A percentile compares a stretch with the other conserved stretches of the same genome.
Conservation (phyloP, 2,329 filamentous ascomycete species). For the Sclerotinia spermophila region DNA sequence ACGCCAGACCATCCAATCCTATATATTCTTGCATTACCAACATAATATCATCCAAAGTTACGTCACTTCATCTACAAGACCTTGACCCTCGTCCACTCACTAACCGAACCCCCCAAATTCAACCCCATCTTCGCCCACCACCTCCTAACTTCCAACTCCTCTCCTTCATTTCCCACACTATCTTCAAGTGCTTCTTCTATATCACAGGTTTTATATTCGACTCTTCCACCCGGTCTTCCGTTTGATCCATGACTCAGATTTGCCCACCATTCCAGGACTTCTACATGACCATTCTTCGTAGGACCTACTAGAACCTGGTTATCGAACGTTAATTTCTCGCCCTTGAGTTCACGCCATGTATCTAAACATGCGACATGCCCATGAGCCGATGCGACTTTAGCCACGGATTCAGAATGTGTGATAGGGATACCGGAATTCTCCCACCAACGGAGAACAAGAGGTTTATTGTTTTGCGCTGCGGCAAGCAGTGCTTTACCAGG, state of each 20-base stretch:
- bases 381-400: slow-evolving; percentile 79
- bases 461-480: slow-evolving; percentile 77
- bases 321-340: slow-evolving; percentile 74
- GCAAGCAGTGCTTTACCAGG: slow-evolving; percentile 81
- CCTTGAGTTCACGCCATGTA: slow-evolving; percentile 73
- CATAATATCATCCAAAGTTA: background rate
- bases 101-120: slow-evolving; percentile 65
- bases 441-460: slow-evolving; percentile 83
- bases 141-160: slow-evolving; percentile 67
- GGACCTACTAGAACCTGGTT: slow-evolving; percentile 80
- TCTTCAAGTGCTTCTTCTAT: slow-evolving; percentile 94
- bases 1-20: background rate
- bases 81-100: slow-evolving; percentile 70
- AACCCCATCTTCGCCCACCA: slow-evolving; percentile 84
- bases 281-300: slow-evolving; percentile 79
- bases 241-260: slow-evolving; percentile 52
- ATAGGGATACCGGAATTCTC: slow-evolving; percentile 75
- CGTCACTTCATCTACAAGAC: slow-evolving; percentile 25
- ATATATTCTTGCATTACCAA: background rate
- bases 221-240: slow-evolving; percentile 55
- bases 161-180: slow-evolving; percentile 57
- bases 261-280: slow-evolving; percentile 92
- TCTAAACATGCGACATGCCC: slow-evolving; percentile 82
- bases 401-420: slow-evolving; percentile 75
- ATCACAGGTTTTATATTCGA: slow-evolving; percentile 93